phyloP scores from a whole-genome alignment of 352 stramenopile genomes.

The Globisporangium recalcitrans region DNA sequence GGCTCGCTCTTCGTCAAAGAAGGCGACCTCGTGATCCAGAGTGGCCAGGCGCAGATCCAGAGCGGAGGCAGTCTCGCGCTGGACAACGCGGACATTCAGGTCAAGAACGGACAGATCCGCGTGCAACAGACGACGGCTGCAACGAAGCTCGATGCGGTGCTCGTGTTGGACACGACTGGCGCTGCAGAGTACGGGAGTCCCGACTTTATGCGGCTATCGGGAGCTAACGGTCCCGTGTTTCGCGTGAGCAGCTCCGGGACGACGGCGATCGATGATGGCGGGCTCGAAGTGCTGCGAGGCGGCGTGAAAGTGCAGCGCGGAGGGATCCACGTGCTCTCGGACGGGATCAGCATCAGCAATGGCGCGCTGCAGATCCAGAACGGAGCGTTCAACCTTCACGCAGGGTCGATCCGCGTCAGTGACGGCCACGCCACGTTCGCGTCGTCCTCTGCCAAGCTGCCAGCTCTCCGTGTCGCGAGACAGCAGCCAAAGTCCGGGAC shows the following conservation, averaged over 20 bases:
- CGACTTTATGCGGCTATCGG: conserved; percentile 50
- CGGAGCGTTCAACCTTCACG: conserved; percentile 35
- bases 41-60: conserved; percentile 28
- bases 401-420: conserved; percentile 33
- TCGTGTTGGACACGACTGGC: conserved; percentile 31
- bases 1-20: conserved; percentile 38
- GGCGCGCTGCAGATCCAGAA: conserved; percentile 36
- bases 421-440: conserved; percentile 23
- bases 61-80: conserved; percentile 39
- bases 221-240: conserved; percentile 35
- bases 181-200: background rate
- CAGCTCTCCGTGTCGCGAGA: conserved; percentile 9
- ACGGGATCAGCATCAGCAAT: conserved; percentile 44
- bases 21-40: conserved; percentile 50
- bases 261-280: conserved; percentile 53
- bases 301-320: conserved; percentile 52
- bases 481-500: conserved; percentile 2
- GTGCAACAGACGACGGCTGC: conserved; percentile 21
- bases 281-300: conserved; percentile 52
- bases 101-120: conserved; percentile 39
- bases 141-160: conserved; percentile 17
- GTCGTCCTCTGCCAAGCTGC: conserved; percentile 1
- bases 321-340: conserved; percentile 52
- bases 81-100: conserved; percentile 32
- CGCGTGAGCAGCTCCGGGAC: conserved; percentile 44